phyloP scores from a whole-genome alignment of 768 basidiomycete genomes.

The Postia placenta region DNA sequence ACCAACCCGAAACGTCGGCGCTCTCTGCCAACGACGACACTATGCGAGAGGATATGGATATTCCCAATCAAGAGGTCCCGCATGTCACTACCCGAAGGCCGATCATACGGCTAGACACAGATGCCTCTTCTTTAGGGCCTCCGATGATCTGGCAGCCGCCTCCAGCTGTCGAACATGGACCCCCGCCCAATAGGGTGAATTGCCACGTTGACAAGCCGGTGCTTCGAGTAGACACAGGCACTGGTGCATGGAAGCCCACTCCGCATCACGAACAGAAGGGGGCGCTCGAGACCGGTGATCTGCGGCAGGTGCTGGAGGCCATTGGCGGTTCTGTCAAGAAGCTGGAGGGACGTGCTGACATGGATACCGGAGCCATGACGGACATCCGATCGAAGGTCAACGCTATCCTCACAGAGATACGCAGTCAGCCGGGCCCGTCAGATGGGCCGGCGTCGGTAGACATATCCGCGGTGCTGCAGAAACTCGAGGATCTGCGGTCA shows the following conservation, averaged over 20 bases:
- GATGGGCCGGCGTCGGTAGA: background rate
- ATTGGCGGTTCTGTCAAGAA: constrained; percentile 13
- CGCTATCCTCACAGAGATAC: constrained; percentile 15
- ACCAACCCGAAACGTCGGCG: background rate
- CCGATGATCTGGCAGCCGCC: background rate
- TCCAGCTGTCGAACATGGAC: background rate
- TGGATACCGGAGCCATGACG: constrained; percentile 9
- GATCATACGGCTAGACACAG: constrained; percentile 1
- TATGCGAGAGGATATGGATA: background rate
- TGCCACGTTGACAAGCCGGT: background rate
- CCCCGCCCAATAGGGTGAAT: background rate
- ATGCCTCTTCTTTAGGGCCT: background rate
- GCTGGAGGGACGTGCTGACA: constrained; percentile 7
- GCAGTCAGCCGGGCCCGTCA: background rate
- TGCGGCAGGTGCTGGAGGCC: constrained; percentile 5
- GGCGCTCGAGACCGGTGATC: background rate
- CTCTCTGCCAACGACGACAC: background rate
- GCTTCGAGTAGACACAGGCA: background rate
- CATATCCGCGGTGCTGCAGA: constrained; percentile 21
- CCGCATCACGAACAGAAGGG: background rate
- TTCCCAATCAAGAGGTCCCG: background rate
- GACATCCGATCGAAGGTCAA: constrained; percentile 20
- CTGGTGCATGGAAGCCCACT: background rate
- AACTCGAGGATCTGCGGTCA: constrained; percentile 33
- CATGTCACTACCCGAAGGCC: background rate